Evolutionary conservation across 2,329 filamentous ascomycete species (phyloP).

Genomic region (Paecilomyces fulvus): DNA sequence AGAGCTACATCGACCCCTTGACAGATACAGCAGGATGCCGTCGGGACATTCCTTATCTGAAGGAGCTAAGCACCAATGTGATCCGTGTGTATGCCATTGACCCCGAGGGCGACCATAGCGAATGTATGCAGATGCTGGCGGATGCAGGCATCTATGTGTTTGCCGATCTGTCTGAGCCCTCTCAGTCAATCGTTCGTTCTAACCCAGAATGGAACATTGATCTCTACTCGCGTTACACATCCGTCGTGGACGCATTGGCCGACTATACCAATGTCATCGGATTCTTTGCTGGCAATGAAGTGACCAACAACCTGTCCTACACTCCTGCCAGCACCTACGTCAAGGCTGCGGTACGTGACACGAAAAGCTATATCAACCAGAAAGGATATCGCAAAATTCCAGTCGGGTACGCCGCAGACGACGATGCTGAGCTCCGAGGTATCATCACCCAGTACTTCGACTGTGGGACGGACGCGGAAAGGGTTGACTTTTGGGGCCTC

Average conservation of each 20-base stretch:
- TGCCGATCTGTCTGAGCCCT: conserved; percentile 75
- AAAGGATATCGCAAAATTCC: conserved; percentile 53
- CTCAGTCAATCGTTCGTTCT: conserved; percentile 73
- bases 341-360: conserved; percentile 40
- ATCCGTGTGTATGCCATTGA: conserved; percentile 91
- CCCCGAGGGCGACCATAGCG: conserved; percentile 63
- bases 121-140: conserved; percentile 73
- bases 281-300: conserved; percentile 97
- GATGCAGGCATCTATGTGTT: conserved; percentile 88
- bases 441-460: conserved; percentile 1
- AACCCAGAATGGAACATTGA: conserved; percentile 65
- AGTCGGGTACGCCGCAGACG: conserved; percentile 63
- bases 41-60: conserved; percentile 72
- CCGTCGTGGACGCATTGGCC: conserved; percentile 68
- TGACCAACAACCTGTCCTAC: conserved; percentile 78
- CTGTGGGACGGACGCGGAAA: conserved; percentile 31
- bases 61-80: conserved; percentile 72
- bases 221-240: conserved; percentile 69
- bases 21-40: conserved; percentile 60
- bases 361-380: conserved; percentile 78
- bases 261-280: conserved; percentile 83
- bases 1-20: conserved; percentile 69
- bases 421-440: conserved; percentile 55
- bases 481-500: conserved; percentile 97
- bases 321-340: conserved; percentile 65